Conservation (phyloP, 2,329 filamentous ascomycete genomes). For the Dactylellina sp. region DNA sequence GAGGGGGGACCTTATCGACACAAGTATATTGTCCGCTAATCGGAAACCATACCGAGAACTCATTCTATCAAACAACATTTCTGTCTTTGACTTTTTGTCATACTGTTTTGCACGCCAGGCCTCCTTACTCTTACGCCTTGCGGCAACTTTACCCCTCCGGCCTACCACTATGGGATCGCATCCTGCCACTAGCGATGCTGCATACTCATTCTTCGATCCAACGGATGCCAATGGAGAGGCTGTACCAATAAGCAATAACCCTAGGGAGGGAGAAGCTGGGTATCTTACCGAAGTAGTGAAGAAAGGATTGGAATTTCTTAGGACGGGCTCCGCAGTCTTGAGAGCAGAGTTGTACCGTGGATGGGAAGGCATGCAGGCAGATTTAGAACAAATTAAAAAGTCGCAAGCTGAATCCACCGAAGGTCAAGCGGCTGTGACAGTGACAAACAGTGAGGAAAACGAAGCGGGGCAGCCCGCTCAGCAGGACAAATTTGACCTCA, state of each 20-base stretch:
- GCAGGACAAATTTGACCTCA: conserved; percentile 59
- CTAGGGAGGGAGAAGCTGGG: conserved; percentile 46
- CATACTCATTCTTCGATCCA: conserved; percentile 62
- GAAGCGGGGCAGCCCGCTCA: conserved; percentile 60
- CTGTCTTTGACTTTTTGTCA: conserved; percentile 91
- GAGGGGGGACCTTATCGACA: conserved; percentile 68
- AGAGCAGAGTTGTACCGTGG: conserved; percentile 80
- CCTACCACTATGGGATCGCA: conserved; percentile 59
- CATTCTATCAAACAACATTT: conserved; percentile 94
- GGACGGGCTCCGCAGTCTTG: conserved; percentile 81
- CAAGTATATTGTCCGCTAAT: conserved; percentile 73
- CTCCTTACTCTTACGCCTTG: conserved; percentile 81
- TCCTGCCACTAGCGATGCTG: conserved; percentile 60
- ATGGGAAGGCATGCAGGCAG: conserved; percentile 55
- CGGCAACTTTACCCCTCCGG: conserved; percentile 64
- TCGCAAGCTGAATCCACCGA: conserved; percentile 64
- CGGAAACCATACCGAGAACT: conserved; percentile 88
- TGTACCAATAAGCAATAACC: not conserved
- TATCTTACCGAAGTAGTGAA: conserved; percentile 87
- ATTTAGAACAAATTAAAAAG: conserved; percentile 50
- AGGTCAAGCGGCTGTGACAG: conserved; percentile 60
- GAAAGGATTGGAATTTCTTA: conserved; percentile 84
- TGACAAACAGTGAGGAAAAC: conserved; percentile 1
- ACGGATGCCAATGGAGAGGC: conserved; percentile 57
- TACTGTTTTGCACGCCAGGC: conserved; percentile 95